Conservation (phyloP, 768 basidiomycete genomes). For the Coprinellus aureogranulatus region DNA sequence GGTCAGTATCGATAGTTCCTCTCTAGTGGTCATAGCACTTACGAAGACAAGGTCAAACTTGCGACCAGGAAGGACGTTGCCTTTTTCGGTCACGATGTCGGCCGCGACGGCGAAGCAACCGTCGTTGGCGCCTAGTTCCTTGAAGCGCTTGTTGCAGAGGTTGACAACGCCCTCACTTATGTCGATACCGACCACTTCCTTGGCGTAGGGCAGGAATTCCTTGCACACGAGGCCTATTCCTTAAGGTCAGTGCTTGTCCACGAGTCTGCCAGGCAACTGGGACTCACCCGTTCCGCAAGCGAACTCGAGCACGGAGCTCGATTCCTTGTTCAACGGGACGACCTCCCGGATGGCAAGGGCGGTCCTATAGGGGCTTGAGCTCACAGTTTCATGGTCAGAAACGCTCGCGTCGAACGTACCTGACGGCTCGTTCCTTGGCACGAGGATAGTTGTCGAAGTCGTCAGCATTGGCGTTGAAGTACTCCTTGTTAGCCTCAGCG, state of each 20-base stretch:
- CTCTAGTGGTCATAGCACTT: constrained; percentile 17
- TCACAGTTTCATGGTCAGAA: not conserved
- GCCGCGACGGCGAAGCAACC: constrained; percentile 58
- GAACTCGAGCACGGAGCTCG: constrained; percentile 60
- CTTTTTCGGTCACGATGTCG: constrained; percentile 39
- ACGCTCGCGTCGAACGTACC: constrained; percentile 6
- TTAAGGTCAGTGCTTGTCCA: not conserved
- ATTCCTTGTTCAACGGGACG: constrained; percentile 47
- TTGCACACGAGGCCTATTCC: constrained; percentile 61
- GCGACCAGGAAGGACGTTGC: constrained; percentile 39
- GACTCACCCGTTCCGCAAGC: constrained; percentile 63
- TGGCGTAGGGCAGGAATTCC: constrained; percentile 53
- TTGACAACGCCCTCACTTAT: constrained; percentile 67
- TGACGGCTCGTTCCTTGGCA: constrained; percentile 13
- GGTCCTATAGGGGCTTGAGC: constrained; percentile 15
- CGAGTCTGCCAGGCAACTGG: too few relatives aligned
- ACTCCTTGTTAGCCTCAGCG: constrained; percentile 10
- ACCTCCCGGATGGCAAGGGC: constrained; percentile 29
- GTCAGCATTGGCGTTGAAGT: constrained; percentile 4
- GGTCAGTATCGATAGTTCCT: not conserved
- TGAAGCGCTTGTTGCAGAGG: constrained; percentile 48
- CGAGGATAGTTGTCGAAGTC: constrained; percentile 11
- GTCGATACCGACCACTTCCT: constrained; percentile 64
- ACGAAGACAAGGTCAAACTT: constrained; percentile 68
- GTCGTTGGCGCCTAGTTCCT: constrained; percentile 12